Conservation (phyloP, 169 alveolate genomes). For the Cryptosporidium bovis region DNA sequence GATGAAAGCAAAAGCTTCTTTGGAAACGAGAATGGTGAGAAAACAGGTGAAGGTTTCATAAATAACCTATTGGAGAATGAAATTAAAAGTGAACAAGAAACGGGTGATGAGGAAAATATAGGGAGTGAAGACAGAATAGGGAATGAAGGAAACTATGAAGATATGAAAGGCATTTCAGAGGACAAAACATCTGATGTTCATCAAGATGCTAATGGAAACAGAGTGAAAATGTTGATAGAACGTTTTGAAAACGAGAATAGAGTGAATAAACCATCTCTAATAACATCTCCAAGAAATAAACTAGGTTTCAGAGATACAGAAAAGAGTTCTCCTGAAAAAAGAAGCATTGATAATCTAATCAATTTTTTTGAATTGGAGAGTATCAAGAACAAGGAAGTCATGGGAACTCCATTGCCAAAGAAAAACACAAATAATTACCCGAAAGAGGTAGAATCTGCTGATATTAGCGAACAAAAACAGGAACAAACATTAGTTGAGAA, state of each 20-base stretch:
- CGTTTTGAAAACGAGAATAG: constrained; percentile 23
- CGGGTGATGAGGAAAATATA: background rate
- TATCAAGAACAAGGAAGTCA: constrained; percentile 15
- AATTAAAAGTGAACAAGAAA: background rate
- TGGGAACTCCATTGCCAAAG: too few species aligned
- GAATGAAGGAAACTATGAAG: background rate
- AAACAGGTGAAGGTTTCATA: too few species aligned
- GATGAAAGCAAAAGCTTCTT: too few species aligned
- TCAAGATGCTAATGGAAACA: background rate
- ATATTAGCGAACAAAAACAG: too few species aligned
- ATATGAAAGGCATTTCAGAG: background rate
- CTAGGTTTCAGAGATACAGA: constrained; percentile 11
- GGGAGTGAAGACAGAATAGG: background rate
- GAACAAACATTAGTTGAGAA: too few species aligned
- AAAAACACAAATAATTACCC: too few species aligned
- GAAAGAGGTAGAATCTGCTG: too few species aligned
- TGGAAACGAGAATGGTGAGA: too few species aligned
- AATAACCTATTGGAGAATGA: background rate
- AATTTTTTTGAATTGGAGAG: constrained; percentile 43
- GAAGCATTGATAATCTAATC: constrained; percentile 17
- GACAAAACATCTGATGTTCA: background rate
- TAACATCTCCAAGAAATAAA: constrained; percentile 16
- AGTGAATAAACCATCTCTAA: too few species aligned
- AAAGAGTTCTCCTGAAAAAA: constrained; percentile 7
- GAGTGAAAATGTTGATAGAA: constrained; percentile 33